Evolutionary conservation across 2,329 filamentous ascomycete genomes (phyloP).

Genomic region (Didymella exigua): DNA sequence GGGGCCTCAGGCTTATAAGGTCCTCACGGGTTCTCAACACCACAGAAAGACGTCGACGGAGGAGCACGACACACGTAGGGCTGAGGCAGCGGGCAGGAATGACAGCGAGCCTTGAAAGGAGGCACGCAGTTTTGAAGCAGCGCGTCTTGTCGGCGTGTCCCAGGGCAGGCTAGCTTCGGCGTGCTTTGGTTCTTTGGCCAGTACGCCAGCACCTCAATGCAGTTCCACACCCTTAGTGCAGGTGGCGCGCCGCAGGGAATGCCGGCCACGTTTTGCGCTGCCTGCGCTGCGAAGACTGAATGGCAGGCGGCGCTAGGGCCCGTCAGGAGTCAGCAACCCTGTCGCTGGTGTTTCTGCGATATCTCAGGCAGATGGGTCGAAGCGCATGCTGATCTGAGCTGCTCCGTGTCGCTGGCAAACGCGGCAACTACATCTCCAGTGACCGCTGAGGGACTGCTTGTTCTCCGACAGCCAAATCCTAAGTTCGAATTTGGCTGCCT

Average conservation of each 20-base stretch:
- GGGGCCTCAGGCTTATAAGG: slow-evolving; percentile 7
- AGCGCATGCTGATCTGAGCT: slow-evolving; percentile 12
- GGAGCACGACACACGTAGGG: slow-evolving; percentile 3
- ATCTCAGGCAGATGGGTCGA: slow-evolving; percentile 3
- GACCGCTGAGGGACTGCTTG: neutral
- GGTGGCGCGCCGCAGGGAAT: slow-evolving; percentile 16
- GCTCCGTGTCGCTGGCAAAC: slow-evolving; percentile 12
- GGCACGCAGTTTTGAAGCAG: slow-evolving; percentile 19
- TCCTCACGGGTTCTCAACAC: slow-evolving; percentile 1
- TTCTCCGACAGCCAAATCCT: neutral
- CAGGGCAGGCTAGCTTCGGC: slow-evolving; percentile 17
- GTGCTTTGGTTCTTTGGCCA: slow-evolving; percentile 16
- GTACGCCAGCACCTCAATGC: slow-evolving; percentile 12
- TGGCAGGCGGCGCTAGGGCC: slow-evolving; percentile 10
- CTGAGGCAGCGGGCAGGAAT: slow-evolving; percentile 10
- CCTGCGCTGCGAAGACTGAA: slow-evolving; percentile 7
- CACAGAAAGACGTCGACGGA: neutral
- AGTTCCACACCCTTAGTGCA: slow-evolving; percentile 15
- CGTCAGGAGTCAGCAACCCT: slow-evolving; percentile 18
- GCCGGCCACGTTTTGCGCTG: slow-evolving; percentile 17
- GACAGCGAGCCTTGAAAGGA: slow-evolving; percentile 16
- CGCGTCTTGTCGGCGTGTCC: slow-evolving; percentile 16
- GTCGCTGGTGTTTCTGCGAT: slow-evolving; percentile 12
- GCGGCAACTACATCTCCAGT: slow-evolving; percentile 2
- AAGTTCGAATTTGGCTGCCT: neutral